phyloP scores from a whole-genome alignment of 2,329 filamentous ascomycete species.

The Talaromyces rugulosus region DNA sequence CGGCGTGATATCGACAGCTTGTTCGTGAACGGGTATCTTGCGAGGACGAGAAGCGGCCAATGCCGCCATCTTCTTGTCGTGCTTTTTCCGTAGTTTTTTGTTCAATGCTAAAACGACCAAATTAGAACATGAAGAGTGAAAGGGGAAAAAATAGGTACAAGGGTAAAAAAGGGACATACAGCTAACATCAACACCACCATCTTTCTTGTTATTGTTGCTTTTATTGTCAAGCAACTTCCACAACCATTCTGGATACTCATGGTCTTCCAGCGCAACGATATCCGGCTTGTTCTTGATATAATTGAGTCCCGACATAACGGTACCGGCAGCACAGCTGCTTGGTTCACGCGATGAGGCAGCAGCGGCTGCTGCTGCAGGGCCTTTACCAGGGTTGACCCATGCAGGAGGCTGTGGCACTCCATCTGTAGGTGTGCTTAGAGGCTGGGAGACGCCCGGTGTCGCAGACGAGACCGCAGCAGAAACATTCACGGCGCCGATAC shows the following conservation, averaged over 20 bases:
- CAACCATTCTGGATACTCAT: slow-evolving; percentile 47
- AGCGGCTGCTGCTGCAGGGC: slow-evolving; percentile 22
- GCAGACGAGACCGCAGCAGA: slow-evolving; percentile 37
- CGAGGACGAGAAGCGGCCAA: slow-evolving; percentile 34
- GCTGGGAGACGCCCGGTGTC: slow-evolving; percentile 37
- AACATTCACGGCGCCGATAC: slow-evolving; percentile 23
- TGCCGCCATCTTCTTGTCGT: slow-evolving; percentile 45
- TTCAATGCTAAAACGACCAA: slow-evolving; percentile 33
- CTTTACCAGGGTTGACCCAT: slow-evolving; percentile 16
- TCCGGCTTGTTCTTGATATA: slow-evolving; percentile 46
- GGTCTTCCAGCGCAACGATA: slow-evolving; percentile 41
- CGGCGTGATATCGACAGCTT: slow-evolving; percentile 42
- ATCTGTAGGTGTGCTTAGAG: slow-evolving; percentile 34
- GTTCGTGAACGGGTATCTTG: slow-evolving; percentile 43
- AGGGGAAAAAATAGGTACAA: slow-evolving; percentile 3
- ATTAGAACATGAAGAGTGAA: slow-evolving; percentile 15
- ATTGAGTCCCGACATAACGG: slow-evolving; percentile 39
- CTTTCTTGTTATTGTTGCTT: slow-evolving; percentile 28
- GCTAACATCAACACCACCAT: slow-evolving; percentile 36
- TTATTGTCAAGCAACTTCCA: slow-evolving; percentile 40
- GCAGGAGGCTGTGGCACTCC: slow-evolving; percentile 14
- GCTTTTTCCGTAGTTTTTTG: slow-evolving; percentile 44
- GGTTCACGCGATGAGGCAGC: slow-evolving; percentile 25
- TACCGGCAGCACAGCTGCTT: slow-evolving; percentile 38
- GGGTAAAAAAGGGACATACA: slow-evolving; percentile 25